Percentiles rank a stretch among this genome's conserved stretches.
Conservation (phyloP, 306 rosid species). For the Mimosa bimucronata region DNA sequence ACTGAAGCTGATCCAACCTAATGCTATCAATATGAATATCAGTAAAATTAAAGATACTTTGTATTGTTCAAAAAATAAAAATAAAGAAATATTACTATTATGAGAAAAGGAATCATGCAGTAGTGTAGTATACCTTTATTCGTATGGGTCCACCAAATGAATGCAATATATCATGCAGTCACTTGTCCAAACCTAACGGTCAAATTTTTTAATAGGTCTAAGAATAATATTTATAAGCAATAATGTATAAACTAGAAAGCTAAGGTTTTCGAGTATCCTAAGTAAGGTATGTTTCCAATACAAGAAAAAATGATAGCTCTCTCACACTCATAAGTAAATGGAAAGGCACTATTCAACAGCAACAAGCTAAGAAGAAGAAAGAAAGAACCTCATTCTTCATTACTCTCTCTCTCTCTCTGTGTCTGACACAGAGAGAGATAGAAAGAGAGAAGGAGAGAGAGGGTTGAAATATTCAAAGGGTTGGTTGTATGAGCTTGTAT, state of each 20-base stretch:
- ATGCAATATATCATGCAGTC: background rate
- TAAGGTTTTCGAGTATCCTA: background rate
- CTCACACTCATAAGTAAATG: background rate
- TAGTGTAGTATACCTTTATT: constrained; percentile 25
- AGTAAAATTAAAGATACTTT: background rate
- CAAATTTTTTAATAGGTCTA: background rate
- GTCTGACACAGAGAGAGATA: background rate
- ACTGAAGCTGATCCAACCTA: background rate
- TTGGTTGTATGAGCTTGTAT: constrained; percentile 14
- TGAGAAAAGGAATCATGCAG: constrained; percentile 37
- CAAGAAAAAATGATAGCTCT: constrained; percentile 14
- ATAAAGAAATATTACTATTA: background rate
- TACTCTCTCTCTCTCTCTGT: background rate
- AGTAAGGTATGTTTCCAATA: constrained; percentile 19
- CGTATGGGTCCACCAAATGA: constrained; percentile 38
- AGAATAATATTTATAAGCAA: background rate
- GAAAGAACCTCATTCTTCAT: background rate
- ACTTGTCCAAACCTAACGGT: constrained; percentile 3
- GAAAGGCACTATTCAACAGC: background rate
- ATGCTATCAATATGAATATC: background rate
- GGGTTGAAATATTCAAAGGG: background rate
- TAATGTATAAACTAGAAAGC: background rate
- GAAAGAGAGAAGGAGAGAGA: background rate
- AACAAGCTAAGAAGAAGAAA: background rate
- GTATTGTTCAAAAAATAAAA: background rate